phyloP scores from a whole-genome alignment of 2,329 filamentous ascomycete species.

The Plenodomus lindquistii region DNA sequence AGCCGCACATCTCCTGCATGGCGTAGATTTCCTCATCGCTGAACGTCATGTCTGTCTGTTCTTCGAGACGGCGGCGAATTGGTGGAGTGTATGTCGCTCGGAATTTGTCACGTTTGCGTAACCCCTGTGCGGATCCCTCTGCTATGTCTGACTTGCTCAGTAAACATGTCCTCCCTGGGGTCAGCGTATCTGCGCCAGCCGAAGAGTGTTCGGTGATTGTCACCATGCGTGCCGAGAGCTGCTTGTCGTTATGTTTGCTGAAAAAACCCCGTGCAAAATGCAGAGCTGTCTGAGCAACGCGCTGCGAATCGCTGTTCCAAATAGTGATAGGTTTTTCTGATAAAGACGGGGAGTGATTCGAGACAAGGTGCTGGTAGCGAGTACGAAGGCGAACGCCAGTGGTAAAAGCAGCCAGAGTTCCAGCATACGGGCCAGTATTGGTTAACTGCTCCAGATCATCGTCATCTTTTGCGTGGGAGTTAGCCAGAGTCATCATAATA shows the following conservation, averaged over 20 bases:
- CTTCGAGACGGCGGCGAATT: slow-evolving; percentile 51
- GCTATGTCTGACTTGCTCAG: slow-evolving; percentile 44
- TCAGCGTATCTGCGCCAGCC: slow-evolving; percentile 59
- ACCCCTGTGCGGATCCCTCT: slow-evolving; percentile 56
- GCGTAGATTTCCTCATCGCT: slow-evolving; percentile 56
- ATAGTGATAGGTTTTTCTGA: slow-evolving; percentile 31
- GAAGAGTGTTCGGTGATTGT: slow-evolving; percentile 58
- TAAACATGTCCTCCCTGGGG: slow-evolving; percentile 55
- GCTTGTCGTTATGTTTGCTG: slow-evolving; percentile 52
- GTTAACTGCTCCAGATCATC: slow-evolving; percentile 59
- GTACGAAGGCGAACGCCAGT: slow-evolving; percentile 59
- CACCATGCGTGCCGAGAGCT: slow-evolving; percentile 45
- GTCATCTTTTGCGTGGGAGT: slow-evolving; percentile 33
- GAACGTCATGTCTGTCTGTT: slow-evolving; percentile 51
- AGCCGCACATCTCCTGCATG: slow-evolving; percentile 66
- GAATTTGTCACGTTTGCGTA: slow-evolving; percentile 52
- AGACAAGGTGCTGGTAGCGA: slow-evolving; percentile 55
- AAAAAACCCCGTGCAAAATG: slow-evolving; percentile 61
- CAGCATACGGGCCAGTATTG: slow-evolving; percentile 59
- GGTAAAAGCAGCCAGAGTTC: slow-evolving; percentile 57
- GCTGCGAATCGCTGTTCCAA: slow-evolving; percentile 59
- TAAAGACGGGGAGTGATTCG: slow-evolving; percentile 17
- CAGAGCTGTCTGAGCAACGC: slow-evolving; percentile 61
- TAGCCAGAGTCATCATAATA: not conserved
- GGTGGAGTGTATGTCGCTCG: slow-evolving; percentile 53